These are phyloP conservation scores for Psilocybe mexicana DNA, from an alignment of 1,284 basidiomycete species.

Conservation along the genomic window DNA sequence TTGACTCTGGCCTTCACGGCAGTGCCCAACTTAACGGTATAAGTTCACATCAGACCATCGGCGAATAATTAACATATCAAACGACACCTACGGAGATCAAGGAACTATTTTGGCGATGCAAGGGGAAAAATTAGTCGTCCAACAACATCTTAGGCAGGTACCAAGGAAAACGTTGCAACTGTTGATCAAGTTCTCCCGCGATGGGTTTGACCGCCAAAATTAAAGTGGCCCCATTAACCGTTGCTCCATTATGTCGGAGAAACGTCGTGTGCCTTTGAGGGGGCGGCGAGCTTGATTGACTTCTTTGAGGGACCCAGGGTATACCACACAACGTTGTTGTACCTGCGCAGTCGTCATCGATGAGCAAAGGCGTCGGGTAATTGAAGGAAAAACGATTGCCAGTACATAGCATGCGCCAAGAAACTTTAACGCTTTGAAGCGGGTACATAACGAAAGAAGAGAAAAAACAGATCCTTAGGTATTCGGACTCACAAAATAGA, in stretches of 20 bases:
- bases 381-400: neutral
- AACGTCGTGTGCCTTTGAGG: neutral
- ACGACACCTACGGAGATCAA: neutral
- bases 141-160: neutral
- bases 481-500: neutral
- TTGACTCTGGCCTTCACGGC: no score
- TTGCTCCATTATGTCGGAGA: neutral
- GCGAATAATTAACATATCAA: neutral
- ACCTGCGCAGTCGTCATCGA: neutral
- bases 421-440: neutral
- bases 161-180: neutral
- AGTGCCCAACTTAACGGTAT: no score
- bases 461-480: no score
- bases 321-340: neutral
- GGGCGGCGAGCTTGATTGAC: neutral
- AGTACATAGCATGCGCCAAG: neutral
- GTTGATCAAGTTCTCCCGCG: neutral
- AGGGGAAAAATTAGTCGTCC: neutral
- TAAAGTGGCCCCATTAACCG: neutral
- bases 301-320: neutral
- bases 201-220: neutral
- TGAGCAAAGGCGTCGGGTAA: neutral
- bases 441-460: no score
- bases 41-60: neutral
- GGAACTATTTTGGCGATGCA: neutral